phyloP scores from a whole-genome alignment of 2,329 filamentous ascomycete species.

The Hypoxylon sp. region DNA sequence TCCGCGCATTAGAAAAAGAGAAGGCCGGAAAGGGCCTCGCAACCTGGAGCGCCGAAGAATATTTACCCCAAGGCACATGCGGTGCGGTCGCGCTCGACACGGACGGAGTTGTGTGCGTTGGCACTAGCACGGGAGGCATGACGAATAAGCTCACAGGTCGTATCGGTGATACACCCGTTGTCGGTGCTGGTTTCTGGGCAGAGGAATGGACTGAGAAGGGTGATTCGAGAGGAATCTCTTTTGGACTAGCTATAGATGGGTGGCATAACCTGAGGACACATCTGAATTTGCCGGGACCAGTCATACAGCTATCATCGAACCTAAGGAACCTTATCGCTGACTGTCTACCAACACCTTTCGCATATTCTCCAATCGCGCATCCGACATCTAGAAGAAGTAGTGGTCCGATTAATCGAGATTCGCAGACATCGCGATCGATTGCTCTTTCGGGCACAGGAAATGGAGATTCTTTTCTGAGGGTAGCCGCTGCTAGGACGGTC shows the following conservation, averaged over 20 bases:
- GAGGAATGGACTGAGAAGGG: conserved; percentile 79
- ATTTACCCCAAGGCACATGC: conserved; percentile 86
- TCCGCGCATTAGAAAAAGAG: conserved; percentile 68
- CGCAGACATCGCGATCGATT: conserved; percentile 60
- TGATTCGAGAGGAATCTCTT: conserved; percentile 50
- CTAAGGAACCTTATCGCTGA: conserved; percentile 68
- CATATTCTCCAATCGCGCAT: conserved; percentile 55
- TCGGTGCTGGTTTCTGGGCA: conserved; percentile 91
- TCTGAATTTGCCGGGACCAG: conserved; percentile 51
- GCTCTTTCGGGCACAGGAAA: conserved; percentile 87
- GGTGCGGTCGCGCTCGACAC: conserved; percentile 85
- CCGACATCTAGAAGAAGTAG: not conserved
- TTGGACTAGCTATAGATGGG: conserved; percentile 17
- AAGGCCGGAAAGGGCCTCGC: conserved; percentile 57
- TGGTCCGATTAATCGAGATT: conserved; percentile 24
- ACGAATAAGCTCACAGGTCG: conserved; percentile 91
- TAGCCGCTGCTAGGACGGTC: conserved; percentile 78
- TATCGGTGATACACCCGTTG: conserved; percentile 86
- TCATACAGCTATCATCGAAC: conserved; percentile 59
- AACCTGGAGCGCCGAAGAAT: conserved; percentile 73
- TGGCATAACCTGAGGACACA: conserved; percentile 45
- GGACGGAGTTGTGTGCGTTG: conserved; percentile 79
- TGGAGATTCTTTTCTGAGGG: conserved; percentile 86
- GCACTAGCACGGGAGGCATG: conserved; percentile 80
- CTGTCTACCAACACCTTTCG: conserved; percentile 69